phyloP scores from a whole-genome alignment of 2,329 filamentous ascomycete genomes.

The Alternaria dauci region DNA sequence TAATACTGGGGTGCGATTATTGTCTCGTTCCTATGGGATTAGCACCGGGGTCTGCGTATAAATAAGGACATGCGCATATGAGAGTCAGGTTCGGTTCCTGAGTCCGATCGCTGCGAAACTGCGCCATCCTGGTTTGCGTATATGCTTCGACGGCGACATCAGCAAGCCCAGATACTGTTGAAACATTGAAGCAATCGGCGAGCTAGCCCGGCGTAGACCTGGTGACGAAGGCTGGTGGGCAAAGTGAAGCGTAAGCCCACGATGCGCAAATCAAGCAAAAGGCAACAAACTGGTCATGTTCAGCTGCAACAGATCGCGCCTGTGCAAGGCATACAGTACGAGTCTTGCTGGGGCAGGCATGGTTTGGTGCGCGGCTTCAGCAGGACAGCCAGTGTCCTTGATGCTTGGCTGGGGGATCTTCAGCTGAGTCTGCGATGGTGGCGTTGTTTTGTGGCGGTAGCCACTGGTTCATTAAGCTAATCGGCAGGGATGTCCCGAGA shows the following conservation, averaged over 20 bases:
- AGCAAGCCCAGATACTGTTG: constrained; percentile 10
- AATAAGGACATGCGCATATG: constrained; percentile 33
- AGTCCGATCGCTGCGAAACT: constrained; percentile 17
- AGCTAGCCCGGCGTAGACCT: constrained; percentile 15
- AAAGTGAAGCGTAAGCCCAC: constrained; percentile 33
- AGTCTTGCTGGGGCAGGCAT: constrained; percentile 42
- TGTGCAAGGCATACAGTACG: constrained; percentile 42
- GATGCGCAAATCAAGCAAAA: constrained; percentile 29
- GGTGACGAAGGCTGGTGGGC: constrained; percentile 19
- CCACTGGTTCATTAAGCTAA: constrained; percentile 17
- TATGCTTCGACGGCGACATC: constrained; percentile 13
- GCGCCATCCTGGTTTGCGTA: constrained; percentile 16
- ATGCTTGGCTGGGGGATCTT: constrained; percentile 35
- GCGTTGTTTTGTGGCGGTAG: constrained; percentile 42
- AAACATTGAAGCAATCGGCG: constrained; percentile 8
- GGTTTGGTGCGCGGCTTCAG: constrained; percentile 33
- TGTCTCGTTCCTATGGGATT: constrained; percentile 35
- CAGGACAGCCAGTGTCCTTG: constrained; percentile 32
- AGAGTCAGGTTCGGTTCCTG: constrained; percentile 28
- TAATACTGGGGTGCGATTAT: constrained; percentile 25
- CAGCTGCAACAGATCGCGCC: constrained; percentile 47
- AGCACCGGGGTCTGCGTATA: constrained; percentile 40
- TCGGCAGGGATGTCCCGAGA: constrained; percentile 30
- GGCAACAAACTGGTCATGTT: constrained; percentile 38
- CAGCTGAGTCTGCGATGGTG: constrained; percentile 45